These are phyloP conservation scores for Boletus patriciae DNA, from an alignment of 768 basidiomycete genomes.

Conservation along the genomic window DNA sequence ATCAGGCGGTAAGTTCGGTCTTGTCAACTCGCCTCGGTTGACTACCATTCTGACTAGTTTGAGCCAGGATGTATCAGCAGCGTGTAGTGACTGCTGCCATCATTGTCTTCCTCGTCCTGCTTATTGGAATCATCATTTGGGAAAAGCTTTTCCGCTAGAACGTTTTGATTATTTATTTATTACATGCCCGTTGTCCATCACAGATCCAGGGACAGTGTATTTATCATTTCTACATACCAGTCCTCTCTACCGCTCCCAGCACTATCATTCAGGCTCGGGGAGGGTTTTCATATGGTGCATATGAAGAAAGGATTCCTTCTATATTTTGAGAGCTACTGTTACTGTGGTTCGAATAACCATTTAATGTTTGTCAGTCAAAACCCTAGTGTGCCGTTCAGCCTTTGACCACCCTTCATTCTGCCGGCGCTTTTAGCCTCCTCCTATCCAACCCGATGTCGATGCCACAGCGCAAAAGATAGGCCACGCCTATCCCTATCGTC, in stretches of 20 bases:
- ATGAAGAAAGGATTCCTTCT: conserved; percentile 37
- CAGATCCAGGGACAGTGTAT: conserved; percentile 23
- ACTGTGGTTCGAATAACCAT: background rate
- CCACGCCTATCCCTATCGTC: conserved; percentile 22
- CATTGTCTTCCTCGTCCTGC: conserved; percentile 76
- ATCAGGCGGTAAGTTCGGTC: conserved; percentile 72
- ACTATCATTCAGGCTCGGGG: background rate
- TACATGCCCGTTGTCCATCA: conserved; percentile 13
- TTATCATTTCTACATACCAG: conserved; percentile 27
- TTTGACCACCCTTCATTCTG: conserved; percentile 18
- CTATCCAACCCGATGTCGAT: conserved; percentile 27
- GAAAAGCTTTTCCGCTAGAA: conserved; percentile 60
- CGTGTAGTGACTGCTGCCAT: conserved; percentile 85
- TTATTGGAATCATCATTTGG: conserved; percentile 82
- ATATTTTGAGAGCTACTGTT: background rate
- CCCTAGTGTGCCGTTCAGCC: conserved; percentile 25
- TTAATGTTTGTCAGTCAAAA: conserved; percentile 30
- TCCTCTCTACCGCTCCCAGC: background rate
- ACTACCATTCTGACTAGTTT: conserved; percentile 22
- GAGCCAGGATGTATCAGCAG: conserved; percentile 92
- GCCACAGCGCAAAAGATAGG: conserved; percentile 16
- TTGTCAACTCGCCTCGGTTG: background rate
- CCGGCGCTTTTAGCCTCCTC: conserved; percentile 14
- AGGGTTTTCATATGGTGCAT: conserved; percentile 29
- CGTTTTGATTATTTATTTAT: conserved; percentile 15